phyloP scores from a whole-genome alignment of 2,329 filamentous ascomycete species.

The Myotisia sp. region DNA sequence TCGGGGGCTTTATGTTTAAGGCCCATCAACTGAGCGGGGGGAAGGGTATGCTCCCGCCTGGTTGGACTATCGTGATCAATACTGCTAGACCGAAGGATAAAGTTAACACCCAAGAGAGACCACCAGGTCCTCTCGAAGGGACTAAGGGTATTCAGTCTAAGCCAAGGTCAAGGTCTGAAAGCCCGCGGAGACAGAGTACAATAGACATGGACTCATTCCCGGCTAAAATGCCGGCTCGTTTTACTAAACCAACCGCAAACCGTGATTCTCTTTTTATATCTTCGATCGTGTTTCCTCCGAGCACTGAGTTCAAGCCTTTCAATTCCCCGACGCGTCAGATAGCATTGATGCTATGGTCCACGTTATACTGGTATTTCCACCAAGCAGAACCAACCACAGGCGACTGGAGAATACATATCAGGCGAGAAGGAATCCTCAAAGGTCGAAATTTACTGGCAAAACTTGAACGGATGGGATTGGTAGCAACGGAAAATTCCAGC shows the following conservation, averaged over 20 bases:
- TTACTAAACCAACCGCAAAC: constrained; percentile 57
- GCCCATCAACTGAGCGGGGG: constrained; percentile 58
- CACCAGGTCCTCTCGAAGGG: constrained; percentile 1
- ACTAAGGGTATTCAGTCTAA: background rate
- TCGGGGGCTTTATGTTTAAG: constrained; percentile 85
- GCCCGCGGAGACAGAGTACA: background rate
- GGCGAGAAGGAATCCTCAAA: constrained; percentile 74
- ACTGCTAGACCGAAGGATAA: constrained; percentile 21
- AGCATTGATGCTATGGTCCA: constrained; percentile 93
- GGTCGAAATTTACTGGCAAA: constrained; percentile 73
- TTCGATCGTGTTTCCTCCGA: constrained; percentile 72
- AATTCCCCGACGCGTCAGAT: constrained; percentile 75
- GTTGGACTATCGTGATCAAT: constrained; percentile 80
- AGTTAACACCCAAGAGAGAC: constrained; percentile 12
- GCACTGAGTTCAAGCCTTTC: constrained; percentile 62
- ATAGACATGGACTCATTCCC: too few relatives aligned
- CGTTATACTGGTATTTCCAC: constrained; percentile 95
- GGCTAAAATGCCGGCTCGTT: constrained; percentile 50
- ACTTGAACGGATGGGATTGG: constrained; percentile 82
- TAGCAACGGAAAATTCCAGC: constrained; percentile 59
- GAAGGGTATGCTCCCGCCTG: constrained; percentile 58
- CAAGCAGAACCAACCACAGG: constrained; percentile 60
- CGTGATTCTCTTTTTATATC: constrained; percentile 82
- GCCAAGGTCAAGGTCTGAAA: constrained; percentile 3
- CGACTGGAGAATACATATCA: constrained; percentile 77